Percentiles rank a stretch among this genome's conserved stretches.
Evolutionary conservation across 768 basidiomycete species (phyloP).

Genomic region (Leccinum ochraceum): DNA sequence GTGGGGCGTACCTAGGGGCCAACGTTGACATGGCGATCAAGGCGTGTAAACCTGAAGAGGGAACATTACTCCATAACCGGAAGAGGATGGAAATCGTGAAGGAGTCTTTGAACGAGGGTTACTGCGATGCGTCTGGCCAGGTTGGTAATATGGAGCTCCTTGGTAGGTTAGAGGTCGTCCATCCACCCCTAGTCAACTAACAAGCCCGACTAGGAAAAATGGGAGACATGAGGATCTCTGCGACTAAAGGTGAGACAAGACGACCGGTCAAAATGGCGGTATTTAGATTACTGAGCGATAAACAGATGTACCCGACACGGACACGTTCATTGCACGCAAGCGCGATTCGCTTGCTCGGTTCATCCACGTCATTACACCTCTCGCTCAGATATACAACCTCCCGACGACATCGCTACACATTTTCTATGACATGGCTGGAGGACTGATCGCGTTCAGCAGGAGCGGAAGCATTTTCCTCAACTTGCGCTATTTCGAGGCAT

Average conservation of each 20-base stretch:
- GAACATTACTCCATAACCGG: conserved; percentile 59
- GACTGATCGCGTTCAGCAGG: conserved; percentile 86
- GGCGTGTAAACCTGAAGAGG: conserved; percentile 70
- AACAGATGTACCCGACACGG: conserved; percentile 57
- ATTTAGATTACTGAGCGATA: conserved; percentile 4
- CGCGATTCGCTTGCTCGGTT: conserved; percentile 68
- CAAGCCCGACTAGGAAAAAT: too few species aligned
- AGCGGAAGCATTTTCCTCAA: conserved; percentile 88
- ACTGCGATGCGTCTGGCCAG: conserved; percentile 75
- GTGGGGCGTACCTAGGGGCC: conserved; percentile 35
- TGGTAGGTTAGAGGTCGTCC: too few species aligned
- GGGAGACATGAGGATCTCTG: conserved; percentile 61
- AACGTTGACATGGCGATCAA: conserved; percentile 73
- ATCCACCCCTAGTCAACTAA: too few species aligned
- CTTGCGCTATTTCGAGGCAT: conserved; percentile 78
- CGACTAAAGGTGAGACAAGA: conserved; percentile 53
- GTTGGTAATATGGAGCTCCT: conserved; percentile 56
- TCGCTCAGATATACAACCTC: conserved; percentile 73
- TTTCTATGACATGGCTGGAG: conserved; percentile 76
- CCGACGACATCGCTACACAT: conserved; percentile 76
- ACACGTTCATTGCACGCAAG: conserved; percentile 52
- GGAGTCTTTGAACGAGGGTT: conserved; percentile 75
- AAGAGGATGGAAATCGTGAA: conserved; percentile 70
- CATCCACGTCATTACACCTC: conserved; percentile 63
- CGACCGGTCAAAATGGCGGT: background rate